Evolutionary conservation across 2,329 filamentous ascomycete genomes (phyloP).

Genomic region (Monilinia aucupariae): DNA sequence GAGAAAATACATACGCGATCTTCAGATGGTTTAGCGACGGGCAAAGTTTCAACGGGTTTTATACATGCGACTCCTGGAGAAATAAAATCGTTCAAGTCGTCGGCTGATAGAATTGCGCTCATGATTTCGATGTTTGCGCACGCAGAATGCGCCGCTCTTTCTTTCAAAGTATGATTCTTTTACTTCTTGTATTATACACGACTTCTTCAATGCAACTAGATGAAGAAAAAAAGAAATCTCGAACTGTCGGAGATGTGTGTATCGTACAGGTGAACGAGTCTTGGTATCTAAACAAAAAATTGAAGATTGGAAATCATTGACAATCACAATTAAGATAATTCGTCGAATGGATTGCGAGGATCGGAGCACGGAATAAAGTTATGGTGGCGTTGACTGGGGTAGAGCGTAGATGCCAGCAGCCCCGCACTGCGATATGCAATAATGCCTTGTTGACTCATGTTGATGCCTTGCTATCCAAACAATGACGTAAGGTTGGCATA

Average conservation of each 20-base stretch:
- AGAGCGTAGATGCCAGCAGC: not conserved
- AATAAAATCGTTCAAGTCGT: conserved; percentile 99
- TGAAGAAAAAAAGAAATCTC: not conserved
- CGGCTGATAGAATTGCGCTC: conserved; percentile 94
- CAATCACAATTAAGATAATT: conserved; percentile 17
- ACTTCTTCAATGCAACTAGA: not conserved
- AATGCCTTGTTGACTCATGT: not conserved
- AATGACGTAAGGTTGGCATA: not conserved
- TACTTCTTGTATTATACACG: not conserved
- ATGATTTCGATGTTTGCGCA: conserved; percentile 47
- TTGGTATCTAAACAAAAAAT: not conserved
- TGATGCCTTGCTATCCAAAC: not conserved
- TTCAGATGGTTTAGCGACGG: conserved; percentile 48
- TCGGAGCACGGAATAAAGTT: conserved; percentile 10
- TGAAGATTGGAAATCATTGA: conserved; percentile 14
- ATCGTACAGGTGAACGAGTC: not conserved
- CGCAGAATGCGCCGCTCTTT: conserved; percentile 22
- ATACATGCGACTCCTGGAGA: conserved; percentile 96
- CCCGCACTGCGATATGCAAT: conserved; percentile 5
- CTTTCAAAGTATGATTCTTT: not conserved
- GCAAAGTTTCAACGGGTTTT: conserved; percentile 91
- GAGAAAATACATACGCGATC: conserved; percentile 37
- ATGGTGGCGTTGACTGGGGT: conserved; percentile 2
- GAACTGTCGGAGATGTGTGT: not conserved
- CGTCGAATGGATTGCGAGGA: conserved; percentile 11